Evolutionary conservation across 805 yeast species (phyloP).

Genomic region (Sugiyamaella chiloensis): DNA sequence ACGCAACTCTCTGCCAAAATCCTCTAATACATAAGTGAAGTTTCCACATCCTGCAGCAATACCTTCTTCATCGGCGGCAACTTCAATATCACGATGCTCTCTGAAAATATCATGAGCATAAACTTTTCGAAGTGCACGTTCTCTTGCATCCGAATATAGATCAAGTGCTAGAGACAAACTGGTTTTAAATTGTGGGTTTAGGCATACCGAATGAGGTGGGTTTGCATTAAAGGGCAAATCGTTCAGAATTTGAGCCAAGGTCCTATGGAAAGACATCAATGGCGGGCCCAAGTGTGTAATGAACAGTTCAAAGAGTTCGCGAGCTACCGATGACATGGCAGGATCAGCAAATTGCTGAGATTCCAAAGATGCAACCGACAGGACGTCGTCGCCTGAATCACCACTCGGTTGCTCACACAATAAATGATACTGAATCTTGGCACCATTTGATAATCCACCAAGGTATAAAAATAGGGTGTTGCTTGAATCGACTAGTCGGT

Average conservation of each 20-base stretch:
- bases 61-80: constrained; percentile 62
- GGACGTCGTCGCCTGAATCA: neutral
- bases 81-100: constrained; percentile 34
- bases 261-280: constrained; percentile 59
- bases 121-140: constrained; percentile 52
- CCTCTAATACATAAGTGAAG: constrained; percentile 61
- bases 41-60: constrained; percentile 84
- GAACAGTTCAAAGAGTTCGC: constrained; percentile 61
- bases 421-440: constrained; percentile 61
- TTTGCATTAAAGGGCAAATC: constrained; percentile 54
- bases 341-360: neutral
- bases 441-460: constrained; percentile 65
- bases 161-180: constrained; percentile 49
- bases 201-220: constrained; percentile 36
- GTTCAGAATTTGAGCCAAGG: constrained; percentile 57
- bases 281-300: constrained; percentile 71
- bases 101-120: constrained; percentile 56
- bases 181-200: constrained; percentile 40
- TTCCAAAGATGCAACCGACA: constrained; percentile 11
- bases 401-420: constrained; percentile 35
- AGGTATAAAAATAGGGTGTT: constrained; percentile 52
- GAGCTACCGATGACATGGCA: neutral
- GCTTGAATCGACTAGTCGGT: constrained; percentile 49
- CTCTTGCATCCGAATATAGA: constrained; percentile 55
- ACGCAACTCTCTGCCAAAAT: constrained; percentile 57